Conservation (phyloP, 2,329 filamentous ascomycete genomes). For the Colletotrichum liriopes region DNA sequence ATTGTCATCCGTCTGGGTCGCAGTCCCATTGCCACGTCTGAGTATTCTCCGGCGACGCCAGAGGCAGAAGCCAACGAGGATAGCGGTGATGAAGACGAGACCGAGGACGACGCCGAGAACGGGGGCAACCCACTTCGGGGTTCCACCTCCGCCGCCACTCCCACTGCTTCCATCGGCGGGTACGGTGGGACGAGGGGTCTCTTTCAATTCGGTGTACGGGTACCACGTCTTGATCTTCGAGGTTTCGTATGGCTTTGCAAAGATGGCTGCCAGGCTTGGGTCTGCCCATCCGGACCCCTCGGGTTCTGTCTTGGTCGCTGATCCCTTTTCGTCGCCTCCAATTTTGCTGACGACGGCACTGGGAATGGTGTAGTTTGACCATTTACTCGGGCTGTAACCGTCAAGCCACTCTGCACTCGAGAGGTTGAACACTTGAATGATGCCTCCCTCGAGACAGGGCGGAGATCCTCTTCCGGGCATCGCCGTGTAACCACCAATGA, state of each 20-base stretch:
- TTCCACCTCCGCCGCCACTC: constrained; percentile 50
- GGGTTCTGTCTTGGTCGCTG: constrained; percentile 79
- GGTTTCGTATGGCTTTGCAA: constrained; percentile 69
- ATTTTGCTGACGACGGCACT: constrained; percentile 74
- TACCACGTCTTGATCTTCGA: constrained; percentile 73
- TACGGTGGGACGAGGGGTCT: constrained; percentile 47
- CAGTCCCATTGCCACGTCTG: constrained; percentile 54
- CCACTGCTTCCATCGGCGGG: constrained; percentile 21
- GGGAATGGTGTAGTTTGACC: constrained; percentile 79
- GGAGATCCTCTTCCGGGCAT: constrained; percentile 45
- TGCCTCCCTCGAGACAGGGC: constrained; percentile 65
- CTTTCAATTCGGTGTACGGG: constrained; percentile 66
- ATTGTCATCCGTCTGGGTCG: constrained; percentile 62
- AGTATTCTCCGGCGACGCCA: constrained; percentile 66
- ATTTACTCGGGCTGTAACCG: constrained; percentile 76
- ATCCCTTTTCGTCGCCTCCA: constrained; percentile 76
- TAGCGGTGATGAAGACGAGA: constrained; percentile 67
- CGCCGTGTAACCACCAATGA: constrained; percentile 77
- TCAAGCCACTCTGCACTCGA: constrained; percentile 79
- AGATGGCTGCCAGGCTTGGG: constrained; percentile 66
- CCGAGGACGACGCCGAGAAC: constrained; percentile 75
- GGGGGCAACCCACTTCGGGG: constrained; percentile 72
- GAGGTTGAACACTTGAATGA: constrained; percentile 80
- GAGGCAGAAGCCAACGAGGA: constrained; percentile 67
- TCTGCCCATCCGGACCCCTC: constrained; percentile 70